Base-by-base conservation (phyloP, 2,329 filamentous ascomycete genomes). In the Aspergillus eucalypticola region DNA sequence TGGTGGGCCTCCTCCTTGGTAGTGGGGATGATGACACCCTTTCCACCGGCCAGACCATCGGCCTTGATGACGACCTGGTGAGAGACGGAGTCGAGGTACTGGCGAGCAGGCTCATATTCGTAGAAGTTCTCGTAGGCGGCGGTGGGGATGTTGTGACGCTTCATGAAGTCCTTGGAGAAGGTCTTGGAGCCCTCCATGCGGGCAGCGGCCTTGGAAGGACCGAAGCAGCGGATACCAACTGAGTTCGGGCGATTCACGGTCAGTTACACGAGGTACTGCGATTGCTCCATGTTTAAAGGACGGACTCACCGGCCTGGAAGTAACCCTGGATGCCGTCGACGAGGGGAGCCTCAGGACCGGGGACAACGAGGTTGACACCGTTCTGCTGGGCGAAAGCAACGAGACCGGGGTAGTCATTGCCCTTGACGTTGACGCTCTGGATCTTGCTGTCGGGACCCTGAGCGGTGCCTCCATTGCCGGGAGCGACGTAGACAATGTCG, bases 111-210 rank as follows among this genome's bases (percentile, higher is more conserved):
- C 58, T 89, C 85, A 76, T 90, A 93, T 69, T 90, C 84, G 75
- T 83, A 86, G 73, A 98, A 97, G 80, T 96, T 97, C 76, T 89
- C 86, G 79, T 96, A 98, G 41, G 86, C 87, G 15, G 95, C 95
- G 1, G 95, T 98, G 39, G 94, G 93, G 69, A 99, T 96, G 70
- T 85, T 84, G 79, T 96, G 87, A 66, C 89, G 88, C 77, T 90
- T 89, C 95, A 98, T 99, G 74, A 98, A 98, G 76, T 98, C 93
- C 76, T 99, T 99, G 63, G 91, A 92, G 76, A 96, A 98, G 10
- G 94, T 91, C 82, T 99, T 99, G 80, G 91, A 96, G 61, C 95
- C 95, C 78, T 99, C 95, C 85, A 99, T 91, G 48, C 86, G 85
- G 17, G 95, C 93, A 21, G 95, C 94, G 52, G 87, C 86, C 78